These are phyloP conservation scores for Arthrobotrys sphaeroides DNA, from an alignment of 2,329 filamentous ascomycete genomes.

Conservation along the genomic window DNA sequence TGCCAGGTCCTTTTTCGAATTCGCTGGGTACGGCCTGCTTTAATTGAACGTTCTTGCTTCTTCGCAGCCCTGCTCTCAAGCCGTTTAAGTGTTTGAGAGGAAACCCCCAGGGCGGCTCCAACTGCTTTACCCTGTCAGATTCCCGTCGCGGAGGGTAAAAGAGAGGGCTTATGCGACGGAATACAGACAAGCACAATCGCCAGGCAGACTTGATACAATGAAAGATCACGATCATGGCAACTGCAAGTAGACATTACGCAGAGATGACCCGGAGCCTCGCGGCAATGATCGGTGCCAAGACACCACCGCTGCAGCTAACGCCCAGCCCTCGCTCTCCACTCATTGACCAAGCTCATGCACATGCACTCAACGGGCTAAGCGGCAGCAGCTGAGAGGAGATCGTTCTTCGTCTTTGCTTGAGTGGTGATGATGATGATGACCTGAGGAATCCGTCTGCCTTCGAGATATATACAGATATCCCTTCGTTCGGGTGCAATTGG, in stretches of 20 bases:
- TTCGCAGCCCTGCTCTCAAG: constrained; percentile 22
- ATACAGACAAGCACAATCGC: neutral
- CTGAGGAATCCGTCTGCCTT: neutral
- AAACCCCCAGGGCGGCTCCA: constrained; percentile 5
- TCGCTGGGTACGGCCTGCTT: constrained; percentile 38
- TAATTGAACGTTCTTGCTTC: constrained; percentile 35
- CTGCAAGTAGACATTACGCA: constrained; percentile 10
- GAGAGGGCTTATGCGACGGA: neutral
- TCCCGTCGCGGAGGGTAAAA: neutral
- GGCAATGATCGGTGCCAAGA: constrained; percentile 51
- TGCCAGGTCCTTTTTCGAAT: constrained; percentile 21
- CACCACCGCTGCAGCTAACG: constrained; percentile 19
- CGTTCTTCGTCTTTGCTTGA: neutral
- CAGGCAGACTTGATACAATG: constrained; percentile 8
- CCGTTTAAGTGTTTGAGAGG: constrained; percentile 47
- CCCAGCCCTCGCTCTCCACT: constrained; percentile 6
- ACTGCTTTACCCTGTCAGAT: constrained; percentile 14
- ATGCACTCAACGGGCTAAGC: constrained; percentile 25
- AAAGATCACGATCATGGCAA: neutral
- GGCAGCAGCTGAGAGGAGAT: constrained; percentile 15
- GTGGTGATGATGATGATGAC: no score
- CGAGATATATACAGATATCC: neutral
- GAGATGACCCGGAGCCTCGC: constrained; percentile 45
- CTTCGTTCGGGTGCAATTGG: constrained; percentile 11
- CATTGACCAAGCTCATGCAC: constrained; percentile 24